A percentile compares a stretch with the other conserved stretches of the same genome.
These are phyloP conservation scores for Sclerotinia spermophila DNA, from an alignment of 2,329 filamentous ascomycete species.

Conservation along the genomic window DNA sequence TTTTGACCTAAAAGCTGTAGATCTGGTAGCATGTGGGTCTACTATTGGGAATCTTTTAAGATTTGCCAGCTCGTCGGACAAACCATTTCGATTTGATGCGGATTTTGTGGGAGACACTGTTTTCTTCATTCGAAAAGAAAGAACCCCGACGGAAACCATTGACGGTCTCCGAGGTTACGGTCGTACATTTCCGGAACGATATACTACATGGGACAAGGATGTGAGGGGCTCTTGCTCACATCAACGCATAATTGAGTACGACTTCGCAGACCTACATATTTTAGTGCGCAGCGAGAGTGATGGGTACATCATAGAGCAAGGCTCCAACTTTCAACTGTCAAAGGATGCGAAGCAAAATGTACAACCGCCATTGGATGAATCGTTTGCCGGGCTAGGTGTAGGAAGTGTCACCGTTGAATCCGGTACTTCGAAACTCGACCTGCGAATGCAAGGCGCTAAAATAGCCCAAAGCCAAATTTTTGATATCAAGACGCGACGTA, in stretches of 20 bases:
- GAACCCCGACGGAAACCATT: constrained; percentile 55
- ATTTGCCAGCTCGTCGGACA: constrained; percentile 45
- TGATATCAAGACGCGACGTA: constrained; percentile 45
- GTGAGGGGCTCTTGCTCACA: constrained; percentile 56
- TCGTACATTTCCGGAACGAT: constrained; percentile 62
- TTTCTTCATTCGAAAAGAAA: constrained; percentile 61
- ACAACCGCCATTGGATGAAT: constrained; percentile 24
- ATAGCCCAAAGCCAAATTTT: constrained; percentile 34
- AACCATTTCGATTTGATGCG: constrained; percentile 55
- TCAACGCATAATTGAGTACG: constrained; percentile 58
- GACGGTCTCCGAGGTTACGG: constrained; percentile 56
- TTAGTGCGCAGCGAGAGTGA: constrained; percentile 57
- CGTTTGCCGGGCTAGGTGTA: constrained; percentile 10
- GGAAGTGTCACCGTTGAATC: constrained; percentile 34
- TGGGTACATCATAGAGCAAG: constrained; percentile 45
- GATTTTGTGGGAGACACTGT: constrained; percentile 54
- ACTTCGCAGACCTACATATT: constrained; percentile 50
- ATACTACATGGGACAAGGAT: constrained; percentile 59
- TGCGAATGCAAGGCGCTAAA: constrained; percentile 37
- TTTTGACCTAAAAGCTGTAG: constrained; percentile 40
- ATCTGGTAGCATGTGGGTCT: constrained; percentile 58
- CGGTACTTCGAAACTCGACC: constrained; percentile 38
- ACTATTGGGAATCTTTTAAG: constrained; percentile 59
- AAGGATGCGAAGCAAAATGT: too few relatives aligned
- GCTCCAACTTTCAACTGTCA: background rate